Evolutionary conservation across 441 rosid species (phyloP).

Genomic region (Populus tomentosa): DNA sequence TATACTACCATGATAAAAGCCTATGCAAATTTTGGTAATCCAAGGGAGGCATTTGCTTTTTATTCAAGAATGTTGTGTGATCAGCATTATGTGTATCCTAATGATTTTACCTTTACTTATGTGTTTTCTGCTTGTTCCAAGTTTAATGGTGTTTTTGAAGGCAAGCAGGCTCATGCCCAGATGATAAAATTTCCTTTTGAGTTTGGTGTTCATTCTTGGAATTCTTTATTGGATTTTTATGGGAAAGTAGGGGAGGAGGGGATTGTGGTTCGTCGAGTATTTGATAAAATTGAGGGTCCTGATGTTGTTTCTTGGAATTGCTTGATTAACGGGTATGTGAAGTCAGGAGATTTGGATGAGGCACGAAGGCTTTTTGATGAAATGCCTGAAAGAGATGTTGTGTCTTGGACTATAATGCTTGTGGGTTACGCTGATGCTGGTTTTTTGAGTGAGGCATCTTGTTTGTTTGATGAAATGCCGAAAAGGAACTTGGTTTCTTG

Average conservation of each 20-base stretch:
- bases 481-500: slow-evolving; percentile 26
- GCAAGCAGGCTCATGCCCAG: slow-evolving; percentile 28
- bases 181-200: slow-evolving; percentile 15
- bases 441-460: slow-evolving; percentile 13
- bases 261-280: no score
- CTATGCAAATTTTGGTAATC: slow-evolving; percentile 7
- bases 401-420: slow-evolving; percentile 25
- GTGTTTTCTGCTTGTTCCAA: slow-evolving; percentile 25
- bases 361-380: slow-evolving; percentile 22
- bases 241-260: slow-evolving; percentile 22
- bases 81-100: slow-evolving; percentile 11
- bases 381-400: slow-evolving; percentile 29
- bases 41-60: slow-evolving; percentile 4
- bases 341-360: slow-evolving; percentile 17
- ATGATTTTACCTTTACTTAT: slow-evolving; percentile 20
- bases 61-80: slow-evolving; percentile 5
- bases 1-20: slow-evolving; percentile 20
- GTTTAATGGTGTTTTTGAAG: slow-evolving; percentile 20
- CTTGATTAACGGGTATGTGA: slow-evolving; percentile 21
- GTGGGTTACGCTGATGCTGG: slow-evolving; percentile 20
- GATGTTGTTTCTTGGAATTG: slow-evolving; percentile 31
- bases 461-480: slow-evolving; percentile 22
- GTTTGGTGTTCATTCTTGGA: slow-evolving; percentile 22
- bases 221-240: slow-evolving; percentile 12
- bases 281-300: slow-evolving; percentile 15